Base-by-base conservation (phyloP, 352 stramenopile genomes). In the Globisporangium ultimum region DNA sequence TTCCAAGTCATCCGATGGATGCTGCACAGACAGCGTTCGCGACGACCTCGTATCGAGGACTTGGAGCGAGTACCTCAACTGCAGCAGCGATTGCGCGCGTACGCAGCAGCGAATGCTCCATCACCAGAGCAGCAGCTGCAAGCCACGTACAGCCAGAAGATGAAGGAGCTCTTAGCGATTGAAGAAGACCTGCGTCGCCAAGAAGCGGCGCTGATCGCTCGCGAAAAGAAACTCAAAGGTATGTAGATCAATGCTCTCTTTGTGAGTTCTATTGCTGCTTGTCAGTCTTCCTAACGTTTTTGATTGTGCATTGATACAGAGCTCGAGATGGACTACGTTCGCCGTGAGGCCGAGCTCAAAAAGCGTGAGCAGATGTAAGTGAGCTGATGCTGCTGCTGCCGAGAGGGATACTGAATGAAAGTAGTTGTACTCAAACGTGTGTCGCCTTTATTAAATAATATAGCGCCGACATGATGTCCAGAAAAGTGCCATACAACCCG, bases 1-100 rank as follows among this genome's bases (percentile, higher is more conserved):
- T 93, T 96, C 67, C 84, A 94, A 66, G 84, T 91, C 28, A 95
- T 96, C 54, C 78, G 86, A 36, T 95, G 87, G 85, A 96, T 96
- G 88, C 78, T 97, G 47, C 86, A 95, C 65, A 75, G 86, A 22
- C 86, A 86, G 74, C 82, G 86, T 17, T 91, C 84, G 47, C 74
- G 82, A 60, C 84, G 86, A 69, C 86, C 86, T 55, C 78, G 86
- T 48, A 89, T 95, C 40, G 86, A 95, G 68, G 86, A 95, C 41
- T 63, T 95, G 52, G 86, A 95, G 67, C 80, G 82, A 36, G 81
- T 95, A 13, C 86, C 86, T 42, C 80, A 91, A 59, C 63, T 95
- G 32, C 76, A 87, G 61, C 86, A 93, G 69, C 78, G 84, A 61
- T 75, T 95, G 68, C 80, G 81, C 38, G 82, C 84, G 55, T 93